phyloP scores from a whole-genome alignment of 2,329 filamentous ascomycete species.

The Monilinia polystroma region DNA sequence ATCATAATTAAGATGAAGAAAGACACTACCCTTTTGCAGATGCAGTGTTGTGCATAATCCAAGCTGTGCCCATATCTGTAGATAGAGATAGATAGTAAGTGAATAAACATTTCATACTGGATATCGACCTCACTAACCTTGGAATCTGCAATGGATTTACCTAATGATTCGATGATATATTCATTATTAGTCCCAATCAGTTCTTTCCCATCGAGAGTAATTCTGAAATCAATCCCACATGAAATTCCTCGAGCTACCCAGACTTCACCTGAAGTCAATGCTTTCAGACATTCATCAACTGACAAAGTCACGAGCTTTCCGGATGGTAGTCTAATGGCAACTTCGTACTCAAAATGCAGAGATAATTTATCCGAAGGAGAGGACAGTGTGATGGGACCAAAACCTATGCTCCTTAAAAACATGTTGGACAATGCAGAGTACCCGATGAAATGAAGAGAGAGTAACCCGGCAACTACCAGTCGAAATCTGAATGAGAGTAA shows the following conservation, averaged over 20 bases:
- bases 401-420: conserved; percentile 26
- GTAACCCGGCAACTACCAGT: not conserved
- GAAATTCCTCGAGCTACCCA: conserved; percentile 33
- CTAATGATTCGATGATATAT: conserved; percentile 27
- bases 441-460: not conserved
- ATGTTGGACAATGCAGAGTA: conserved; percentile 20
- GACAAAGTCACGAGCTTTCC: conserved; percentile 3
- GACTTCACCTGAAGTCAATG: conserved; percentile 31
- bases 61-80: conserved; percentile 35
- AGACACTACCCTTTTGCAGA: conserved; percentile 21
- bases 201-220: conserved; percentile 28
- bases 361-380: conserved; percentile 25
- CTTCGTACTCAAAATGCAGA: conserved; percentile 25
- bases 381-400: conserved; percentile 28
- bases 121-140: conserved; percentile 26
- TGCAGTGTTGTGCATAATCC: conserved; percentile 30
- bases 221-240: conserved; percentile 30
- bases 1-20: conserved; percentile 30
- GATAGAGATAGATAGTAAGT: conserved; percentile 19
- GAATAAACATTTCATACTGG: not conserved
- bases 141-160: conserved; percentile 28
- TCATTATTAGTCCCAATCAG: not conserved
- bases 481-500: not conserved
- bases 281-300: conserved; percentile 21
- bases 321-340: conserved; percentile 22